Evolutionary conservation across 2,329 filamentous ascomycete genomes (phyloP), one percentile per base, ranked within the genome.

Genomic region (Coniella vitis): DNA sequence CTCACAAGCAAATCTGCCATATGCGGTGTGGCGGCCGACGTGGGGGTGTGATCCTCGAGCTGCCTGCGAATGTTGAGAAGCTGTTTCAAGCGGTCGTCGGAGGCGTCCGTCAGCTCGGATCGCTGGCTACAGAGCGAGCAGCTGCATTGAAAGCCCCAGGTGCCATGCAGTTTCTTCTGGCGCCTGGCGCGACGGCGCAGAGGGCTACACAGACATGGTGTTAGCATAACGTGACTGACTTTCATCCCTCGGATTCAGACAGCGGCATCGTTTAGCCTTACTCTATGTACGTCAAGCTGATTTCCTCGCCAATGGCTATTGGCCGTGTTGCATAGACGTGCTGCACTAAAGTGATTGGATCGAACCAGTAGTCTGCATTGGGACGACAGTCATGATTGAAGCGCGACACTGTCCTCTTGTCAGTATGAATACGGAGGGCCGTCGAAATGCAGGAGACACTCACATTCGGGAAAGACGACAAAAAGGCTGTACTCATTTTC

Each of bases 351-450:
- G 65, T 65, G 3, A 58, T 49, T 35, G 61, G 57, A 54, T 71
- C 66, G 50, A 69, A 70, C 54, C 62, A 65, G 60, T 72, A 72
- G 55, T 68, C 69, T 25, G 67, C 63, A 51, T 72, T 72, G 25
- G 70, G 66, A 1, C 69, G 65, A 54, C 70, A 73, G 57, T 71
- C 68, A 56, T 73, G 70, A 58, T 73, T 73, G 54, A 71, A 58
- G 22, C 68, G 61, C 19, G 69, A 68, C 50, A 69, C 59, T 62
- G 29, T 22, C 3, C 20, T 34, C 25, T 34, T 13, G 38, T 52
- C 13, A 52, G 46, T 14, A 29, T n/a, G 12, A 22, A 3, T 19
- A n/a, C 29, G 10, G 5, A 21, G n/a, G 19, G 9, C 20, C 25
- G 16, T 10, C 17, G n/a, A 34, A 8, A 21, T 34, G 10, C 13